phyloP scores from a whole-genome alignment of 106 monocot species.

The Dendrobium catenatum region DNA sequence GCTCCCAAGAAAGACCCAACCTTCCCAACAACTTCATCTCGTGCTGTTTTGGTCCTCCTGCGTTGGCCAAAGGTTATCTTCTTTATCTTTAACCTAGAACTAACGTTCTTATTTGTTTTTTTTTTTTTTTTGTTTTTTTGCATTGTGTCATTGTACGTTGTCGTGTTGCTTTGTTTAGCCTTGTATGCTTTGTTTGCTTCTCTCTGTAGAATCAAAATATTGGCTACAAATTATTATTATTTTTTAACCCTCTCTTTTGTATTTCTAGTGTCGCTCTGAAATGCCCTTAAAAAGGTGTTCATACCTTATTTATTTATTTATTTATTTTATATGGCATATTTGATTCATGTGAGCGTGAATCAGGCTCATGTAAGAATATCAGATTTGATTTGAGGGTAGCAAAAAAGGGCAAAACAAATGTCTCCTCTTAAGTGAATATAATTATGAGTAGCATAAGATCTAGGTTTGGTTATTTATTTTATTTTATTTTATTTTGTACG shows the following conservation, averaged over 20 bases:
- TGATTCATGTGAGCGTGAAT: not conserved
- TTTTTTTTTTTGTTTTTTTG: not conserved
- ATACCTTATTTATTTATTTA: not conserved
- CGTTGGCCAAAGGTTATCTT: conserved; percentile 27
- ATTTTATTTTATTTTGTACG: not conserved
- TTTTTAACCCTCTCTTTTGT: not conserved
- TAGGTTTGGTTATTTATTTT: not conserved
- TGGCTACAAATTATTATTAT: not conserved
- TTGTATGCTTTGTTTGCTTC: not conserved
- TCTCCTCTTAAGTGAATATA: not conserved
- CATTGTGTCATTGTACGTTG: not conserved
- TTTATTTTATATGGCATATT: not conserved
- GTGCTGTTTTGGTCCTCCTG: conserved; percentile 30
- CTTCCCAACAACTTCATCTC: conserved; percentile 13
- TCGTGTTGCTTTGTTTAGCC: not conserved
- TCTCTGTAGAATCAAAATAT: not conserved
- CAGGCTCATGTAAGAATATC: not conserved
- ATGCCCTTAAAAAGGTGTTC: not conserved
- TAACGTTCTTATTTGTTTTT: not conserved
- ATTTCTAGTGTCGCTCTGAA: not conserved
- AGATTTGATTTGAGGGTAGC: not conserved
- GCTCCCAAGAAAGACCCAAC: conserved; percentile 16
- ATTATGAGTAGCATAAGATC: not conserved
- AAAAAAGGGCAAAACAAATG: no score
- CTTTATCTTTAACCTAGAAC: not conserved